phyloP scores from a whole-genome alignment of 2,329 filamentous ascomycete species.

The Stylonectria norvegica region DNA sequence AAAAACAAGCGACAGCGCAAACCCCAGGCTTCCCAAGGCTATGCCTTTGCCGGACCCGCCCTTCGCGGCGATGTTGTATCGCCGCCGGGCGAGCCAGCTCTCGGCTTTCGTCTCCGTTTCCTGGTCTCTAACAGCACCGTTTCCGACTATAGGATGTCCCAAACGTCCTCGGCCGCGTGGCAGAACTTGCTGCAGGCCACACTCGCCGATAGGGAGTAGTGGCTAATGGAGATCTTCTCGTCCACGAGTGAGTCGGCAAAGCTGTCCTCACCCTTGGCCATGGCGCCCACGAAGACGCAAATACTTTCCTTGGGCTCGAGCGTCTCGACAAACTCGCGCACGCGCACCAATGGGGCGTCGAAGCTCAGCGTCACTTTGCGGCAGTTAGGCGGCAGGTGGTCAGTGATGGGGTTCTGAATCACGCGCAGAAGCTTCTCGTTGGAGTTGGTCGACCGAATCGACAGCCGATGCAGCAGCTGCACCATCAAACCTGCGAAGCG shows the following conservation, averaged over 20 bases:
- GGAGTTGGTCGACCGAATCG: slow-evolving; percentile 93
- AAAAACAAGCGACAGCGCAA: slow-evolving; percentile 79
- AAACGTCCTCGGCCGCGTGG: slow-evolving; percentile 93
- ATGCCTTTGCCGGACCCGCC: slow-evolving; percentile 44
- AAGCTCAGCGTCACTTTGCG: slow-evolving; percentile 97
- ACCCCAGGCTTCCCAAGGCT: slow-evolving; percentile 62
- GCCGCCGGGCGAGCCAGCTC: slow-evolving; percentile 41
- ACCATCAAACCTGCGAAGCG: slow-evolving; percentile 98
- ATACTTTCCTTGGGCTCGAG: slow-evolving; percentile 84
- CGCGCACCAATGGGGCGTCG: slow-evolving; percentile 81
- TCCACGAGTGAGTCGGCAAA: slow-evolving; percentile 95
- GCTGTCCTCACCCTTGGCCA: slow-evolving; percentile 95
- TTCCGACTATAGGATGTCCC: slow-evolving; percentile 74
- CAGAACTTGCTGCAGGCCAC: slow-evolving; percentile 99
- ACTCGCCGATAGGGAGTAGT: slow-evolving; percentile 94
- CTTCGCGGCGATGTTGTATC: slow-evolving; percentile 70
- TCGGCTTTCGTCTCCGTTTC: slow-evolving; percentile 20
- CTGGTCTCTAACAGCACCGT: slow-evolving; percentile 11
- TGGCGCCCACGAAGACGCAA: slow-evolving; percentile 95
- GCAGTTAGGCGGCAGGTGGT: slow-evolving; percentile 94
- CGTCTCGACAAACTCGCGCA: slow-evolving; percentile 81
- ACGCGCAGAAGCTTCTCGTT: slow-evolving; percentile 97
- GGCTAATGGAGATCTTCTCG: slow-evolving; percentile 97
- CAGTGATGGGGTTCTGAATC: slow-evolving; percentile 96
- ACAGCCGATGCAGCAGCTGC: slow-evolving; percentile 89